Evolutionary conservation across 208 protist species (phyloP).

Genomic region (Perkinsela sp.): DNA sequence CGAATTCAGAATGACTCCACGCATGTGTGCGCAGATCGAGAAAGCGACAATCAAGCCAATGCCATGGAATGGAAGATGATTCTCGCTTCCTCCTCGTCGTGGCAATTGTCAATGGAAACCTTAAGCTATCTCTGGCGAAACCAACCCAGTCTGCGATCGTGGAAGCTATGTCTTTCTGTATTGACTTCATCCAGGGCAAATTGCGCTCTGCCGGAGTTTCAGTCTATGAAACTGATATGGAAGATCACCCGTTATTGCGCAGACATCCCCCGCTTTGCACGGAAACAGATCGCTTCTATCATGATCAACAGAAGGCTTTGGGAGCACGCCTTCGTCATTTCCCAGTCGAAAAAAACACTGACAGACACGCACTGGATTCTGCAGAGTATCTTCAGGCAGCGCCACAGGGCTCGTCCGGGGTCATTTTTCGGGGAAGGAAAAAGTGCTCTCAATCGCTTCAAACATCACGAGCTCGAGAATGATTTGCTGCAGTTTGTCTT

Average conservation of each 20-base stretch:
- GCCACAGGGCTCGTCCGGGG: background rate
- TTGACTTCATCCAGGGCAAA: background rate
- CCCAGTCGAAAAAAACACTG: background rate
- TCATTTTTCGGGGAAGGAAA: background rate
- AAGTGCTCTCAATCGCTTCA: background rate
- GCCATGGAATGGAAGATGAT: background rate
- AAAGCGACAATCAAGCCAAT: background rate
- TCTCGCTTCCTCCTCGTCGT: background rate
- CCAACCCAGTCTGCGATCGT: background rate
- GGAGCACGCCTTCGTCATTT: background rate
- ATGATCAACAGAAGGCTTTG: background rate
- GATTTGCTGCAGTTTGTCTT: background rate
- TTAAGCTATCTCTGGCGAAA: background rate
- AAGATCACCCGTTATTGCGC: background rate
- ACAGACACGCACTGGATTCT: background rate
- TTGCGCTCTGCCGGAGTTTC: background rate
- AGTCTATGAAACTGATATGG: background rate
- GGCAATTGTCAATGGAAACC: background rate
- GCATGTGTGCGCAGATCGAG: no score
- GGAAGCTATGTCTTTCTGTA: background rate
- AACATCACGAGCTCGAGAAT: background rate
- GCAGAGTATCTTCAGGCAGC: background rate
- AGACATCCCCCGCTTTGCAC: background rate
- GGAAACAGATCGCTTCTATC: background rate
- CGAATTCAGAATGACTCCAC: no score